Evolutionary conservation across 164 flowering plant species (phyloP), one percentile per base, ranked within the genome.

Genomic region (Vitis rotundifolia): DNA sequence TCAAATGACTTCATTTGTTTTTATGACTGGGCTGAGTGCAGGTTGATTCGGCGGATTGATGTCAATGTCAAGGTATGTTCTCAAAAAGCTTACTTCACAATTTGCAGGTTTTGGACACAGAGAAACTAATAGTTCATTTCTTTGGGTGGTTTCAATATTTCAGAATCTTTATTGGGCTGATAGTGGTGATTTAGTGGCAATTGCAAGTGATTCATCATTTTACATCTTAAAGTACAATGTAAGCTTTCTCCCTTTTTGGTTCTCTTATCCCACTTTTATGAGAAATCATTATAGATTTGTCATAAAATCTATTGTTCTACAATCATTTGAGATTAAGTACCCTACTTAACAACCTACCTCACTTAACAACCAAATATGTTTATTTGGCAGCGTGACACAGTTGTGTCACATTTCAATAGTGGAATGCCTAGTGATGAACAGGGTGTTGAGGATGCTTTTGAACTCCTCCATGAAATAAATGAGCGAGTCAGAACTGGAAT

Each of bases 101-200:
- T 64, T 37, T 50, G 16, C 11, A 19, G 8, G 26, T 70, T 65
- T 73, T 66, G 26, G 9, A 59, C 12, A 22, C 26, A 22, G 26
- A 22, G 26, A 22, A 22, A 22, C 26, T 22, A 22, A 22, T 22
- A 22, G 26, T 22, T 1, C 26, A 22, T 22, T 22, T 22, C 26
- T 22, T 22, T 22, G 26, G 26, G 26, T 13, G 26, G 68, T 54
- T 63, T 74, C 5, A 22, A 58, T 26, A 47, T 69, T 28, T 69
- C 89, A 95, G 99, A 91, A 95, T 72, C 88, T 95, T 50, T 91
- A 93, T 72, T 95, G 99, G 99, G 98, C 99, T 71, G 99, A 93
- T 73, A 91, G 98, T 79, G 99, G 99, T 71, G 99, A 95, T 78
- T 76, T 95, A 57, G 94, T 95, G 66, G 84, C 95, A 59, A 93